Evolutionary conservation across 257 asterid genomes (phyloP).

Genomic region (Solanum sparsipilum): DNA sequence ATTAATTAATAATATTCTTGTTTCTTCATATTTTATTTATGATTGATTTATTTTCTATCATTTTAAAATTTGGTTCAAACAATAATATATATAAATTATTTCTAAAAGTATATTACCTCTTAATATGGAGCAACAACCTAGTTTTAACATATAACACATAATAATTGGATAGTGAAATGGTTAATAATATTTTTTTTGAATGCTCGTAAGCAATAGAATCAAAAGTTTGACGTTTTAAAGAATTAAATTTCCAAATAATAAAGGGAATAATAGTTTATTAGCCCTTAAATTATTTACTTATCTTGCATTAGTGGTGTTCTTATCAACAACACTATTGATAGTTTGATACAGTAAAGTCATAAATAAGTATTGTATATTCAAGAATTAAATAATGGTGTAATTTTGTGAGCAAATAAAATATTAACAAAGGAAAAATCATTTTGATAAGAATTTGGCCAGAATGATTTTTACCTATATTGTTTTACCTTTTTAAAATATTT

Average conservation of each 20-base stretch:
- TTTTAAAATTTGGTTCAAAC: too few species aligned
- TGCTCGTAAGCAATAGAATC: background rate
- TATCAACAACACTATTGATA: background rate
- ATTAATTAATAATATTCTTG: too few species aligned
- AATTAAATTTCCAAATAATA: background rate
- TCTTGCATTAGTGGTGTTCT: background rate
- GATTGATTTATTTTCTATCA: too few species aligned
- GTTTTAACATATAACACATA: background rate
- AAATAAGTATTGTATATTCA: too few species aligned
- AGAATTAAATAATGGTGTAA: background rate
- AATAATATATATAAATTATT: too few species aligned
- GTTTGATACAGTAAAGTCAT: background rate
- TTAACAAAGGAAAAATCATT: too few species aligned
- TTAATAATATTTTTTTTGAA: background rate
- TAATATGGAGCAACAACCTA: background rate
- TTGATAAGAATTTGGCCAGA: too few species aligned
- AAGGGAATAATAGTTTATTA: background rate
- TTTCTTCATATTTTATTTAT: too few species aligned
- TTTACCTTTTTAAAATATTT: too few species aligned
- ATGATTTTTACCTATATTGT: too few species aligned
- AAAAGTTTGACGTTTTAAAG: background rate
- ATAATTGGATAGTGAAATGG: background rate
- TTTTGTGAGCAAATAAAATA: too few species aligned
- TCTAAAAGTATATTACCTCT: background rate
- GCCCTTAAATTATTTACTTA: background rate